phyloP scores from a whole-genome alignment of 1,139 yeast genomes.

The Suhomyces choctaworum region DNA sequence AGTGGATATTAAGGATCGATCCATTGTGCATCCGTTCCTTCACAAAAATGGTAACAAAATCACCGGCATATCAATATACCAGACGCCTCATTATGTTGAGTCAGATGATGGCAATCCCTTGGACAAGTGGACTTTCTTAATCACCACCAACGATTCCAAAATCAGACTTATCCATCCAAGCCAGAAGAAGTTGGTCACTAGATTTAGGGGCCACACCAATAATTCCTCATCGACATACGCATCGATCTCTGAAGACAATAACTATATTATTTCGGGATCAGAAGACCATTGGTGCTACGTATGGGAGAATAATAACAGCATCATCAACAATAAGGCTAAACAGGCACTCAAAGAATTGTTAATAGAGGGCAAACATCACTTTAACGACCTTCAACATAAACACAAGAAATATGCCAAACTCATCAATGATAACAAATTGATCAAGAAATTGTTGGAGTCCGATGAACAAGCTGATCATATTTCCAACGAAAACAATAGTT shows the following conservation, averaged over 20 bases:
- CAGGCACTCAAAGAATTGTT: constrained; percentile 37
- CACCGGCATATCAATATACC: constrained; percentile 42
- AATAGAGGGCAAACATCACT: constrained; percentile 37
- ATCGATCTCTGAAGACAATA: constrained; percentile 54
- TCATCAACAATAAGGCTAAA: constrained; percentile 40
- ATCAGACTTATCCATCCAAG: constrained; percentile 63
- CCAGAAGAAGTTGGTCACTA: constrained; percentile 59
- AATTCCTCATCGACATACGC: constrained; percentile 74
- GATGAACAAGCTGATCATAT: constrained; percentile 27
- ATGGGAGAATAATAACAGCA: constrained; percentile 56
- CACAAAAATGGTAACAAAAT: constrained; percentile 38
- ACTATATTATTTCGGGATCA: constrained; percentile 57
- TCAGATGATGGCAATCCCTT: constrained; percentile 17
- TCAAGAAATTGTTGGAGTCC: constrained; percentile 30
- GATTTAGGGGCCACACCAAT: constrained; percentile 74
- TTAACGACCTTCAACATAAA: constrained; percentile 32
- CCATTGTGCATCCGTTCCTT: constrained; percentile 29
- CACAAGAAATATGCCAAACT: constrained; percentile 35
- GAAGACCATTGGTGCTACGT: constrained; percentile 73
- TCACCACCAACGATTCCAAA: constrained; percentile 81
- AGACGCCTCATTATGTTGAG: constrained; percentile 17
- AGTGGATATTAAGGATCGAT: constrained; percentile 49
- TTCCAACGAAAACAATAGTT: constrained; percentile 52
- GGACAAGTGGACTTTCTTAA: constrained; percentile 42
- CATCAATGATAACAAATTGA: constrained; percentile 34